phyloP scores from a whole-genome alignment of 495 filamentous ascomycete genomes.

The Penicillium taxi region DNA sequence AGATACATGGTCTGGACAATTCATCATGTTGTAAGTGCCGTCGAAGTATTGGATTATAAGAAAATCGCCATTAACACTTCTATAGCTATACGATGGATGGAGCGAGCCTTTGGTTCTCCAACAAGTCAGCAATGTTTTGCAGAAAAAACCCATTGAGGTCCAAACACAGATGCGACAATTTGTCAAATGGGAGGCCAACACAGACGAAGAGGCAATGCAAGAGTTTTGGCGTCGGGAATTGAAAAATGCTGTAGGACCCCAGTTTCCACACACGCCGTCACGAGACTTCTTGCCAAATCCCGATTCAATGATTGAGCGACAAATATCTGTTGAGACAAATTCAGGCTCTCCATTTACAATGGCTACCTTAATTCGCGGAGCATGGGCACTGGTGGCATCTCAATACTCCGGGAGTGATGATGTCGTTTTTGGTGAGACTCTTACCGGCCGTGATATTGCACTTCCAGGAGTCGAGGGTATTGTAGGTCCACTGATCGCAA shows the following conservation, averaged over 20 bases:
- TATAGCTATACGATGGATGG: slow-evolving; percentile 68
- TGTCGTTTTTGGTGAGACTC: slow-evolving; percentile 51
- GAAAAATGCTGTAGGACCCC: slow-evolving; percentile 42
- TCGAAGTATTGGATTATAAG: no score
- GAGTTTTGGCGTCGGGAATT: slow-evolving; percentile 42
- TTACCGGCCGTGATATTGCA: slow-evolving; percentile 42
- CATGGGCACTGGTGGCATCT: slow-evolving; percentile 53
- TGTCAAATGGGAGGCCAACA: slow-evolving; percentile 31
- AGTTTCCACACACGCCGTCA: slow-evolving; percentile 51
- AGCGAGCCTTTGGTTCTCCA: slow-evolving; percentile 50
- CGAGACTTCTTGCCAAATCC: slow-evolving; percentile 47
- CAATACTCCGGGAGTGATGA: slow-evolving; percentile 48
- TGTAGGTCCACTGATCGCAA: slow-evolving; percentile 54
- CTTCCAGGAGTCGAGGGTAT: slow-evolving; percentile 40
- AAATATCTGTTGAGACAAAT: slow-evolving; percentile 35
- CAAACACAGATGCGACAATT: slow-evolving; percentile 35
- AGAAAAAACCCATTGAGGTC: slow-evolving; percentile 11
- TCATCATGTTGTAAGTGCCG: slow-evolving; percentile 61
- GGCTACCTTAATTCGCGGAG: slow-evolving; percentile 52
- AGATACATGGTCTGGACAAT: slow-evolving; percentile 52
- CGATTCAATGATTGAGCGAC: slow-evolving; percentile 44
- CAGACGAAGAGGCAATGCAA: slow-evolving; percentile 28
- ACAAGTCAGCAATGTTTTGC: slow-evolving; percentile 38
- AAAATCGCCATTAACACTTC: no score
- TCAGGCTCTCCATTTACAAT: slow-evolving; percentile 40